Conservation (phyloP, 768 basidiomycete species). For the Mrakia gelida region DNA sequence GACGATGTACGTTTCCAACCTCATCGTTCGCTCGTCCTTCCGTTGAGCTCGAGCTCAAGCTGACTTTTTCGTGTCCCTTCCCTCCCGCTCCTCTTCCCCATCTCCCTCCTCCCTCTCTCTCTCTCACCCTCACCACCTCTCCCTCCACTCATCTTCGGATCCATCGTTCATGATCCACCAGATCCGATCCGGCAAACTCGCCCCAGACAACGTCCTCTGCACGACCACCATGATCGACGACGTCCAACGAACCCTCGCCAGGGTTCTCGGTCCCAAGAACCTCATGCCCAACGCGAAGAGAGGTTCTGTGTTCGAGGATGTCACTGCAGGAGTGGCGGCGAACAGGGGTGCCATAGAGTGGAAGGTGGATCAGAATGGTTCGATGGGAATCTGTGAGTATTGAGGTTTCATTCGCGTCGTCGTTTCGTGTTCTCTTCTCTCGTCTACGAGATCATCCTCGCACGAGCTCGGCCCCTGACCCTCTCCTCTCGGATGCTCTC, state of each 20-base stretch:
- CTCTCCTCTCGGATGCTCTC: too few species aligned
- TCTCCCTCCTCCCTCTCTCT: conserved; percentile 19
- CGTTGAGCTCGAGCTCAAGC: conserved; percentile 1
- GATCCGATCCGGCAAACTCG: conserved; percentile 67
- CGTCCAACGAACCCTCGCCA: conserved; percentile 51
- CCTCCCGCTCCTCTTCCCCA: background rate
- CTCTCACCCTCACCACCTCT: background rate
- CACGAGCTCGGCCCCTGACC: too few species aligned
- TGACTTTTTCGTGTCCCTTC: background rate
- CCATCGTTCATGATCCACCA: conserved; percentile 40
- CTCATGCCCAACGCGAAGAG: conserved; percentile 92
- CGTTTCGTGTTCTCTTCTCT: background rate
- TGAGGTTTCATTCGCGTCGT: background rate
- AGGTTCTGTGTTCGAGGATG: conserved; percentile 88
- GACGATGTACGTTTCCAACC: conserved; percentile 56
- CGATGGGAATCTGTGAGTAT: conserved; percentile 66
- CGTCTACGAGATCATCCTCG: background rate
- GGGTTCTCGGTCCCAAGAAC: conserved; percentile 78
- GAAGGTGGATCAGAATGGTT: conserved; percentile 83
- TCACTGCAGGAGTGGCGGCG: conserved; percentile 71
- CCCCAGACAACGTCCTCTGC: conserved; percentile 76
- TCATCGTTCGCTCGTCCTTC: background rate
- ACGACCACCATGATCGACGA: conserved; percentile 70
- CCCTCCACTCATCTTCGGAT: background rate
- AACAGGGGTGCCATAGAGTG: conserved; percentile 83